Evolutionary conservation across 441 rosid species (phyloP), one percentile per base, ranked within the genome.

Genomic region (Iberis amara): DNA sequence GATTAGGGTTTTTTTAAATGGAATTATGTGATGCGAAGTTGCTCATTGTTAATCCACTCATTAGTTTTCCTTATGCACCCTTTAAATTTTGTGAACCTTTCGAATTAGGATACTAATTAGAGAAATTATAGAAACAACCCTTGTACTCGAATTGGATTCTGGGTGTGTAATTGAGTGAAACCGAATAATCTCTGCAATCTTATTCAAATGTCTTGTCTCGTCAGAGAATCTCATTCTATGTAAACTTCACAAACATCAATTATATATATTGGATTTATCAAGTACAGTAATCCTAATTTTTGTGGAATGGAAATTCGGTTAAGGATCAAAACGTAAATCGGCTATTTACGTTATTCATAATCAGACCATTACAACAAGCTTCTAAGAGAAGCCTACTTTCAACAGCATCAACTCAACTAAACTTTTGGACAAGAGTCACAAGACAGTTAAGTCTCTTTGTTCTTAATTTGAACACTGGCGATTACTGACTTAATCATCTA

Each of bases 331-430:
- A 26, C 14, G 6, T 42, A 21, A 36, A 36, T 39, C 23, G 65
- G 24, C 26, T 36, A 37, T 32, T 50, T 35, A 52, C 52, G 43
- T 35, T 26, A 43, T 7, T 35, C 52, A 42, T 13, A 44, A 41
- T n/a, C 28, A 18, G 27, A 54, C 38, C 45, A 41, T 53, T 45
- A 62, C 55, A 45, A 15, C 62, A 47, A n/a, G n/a, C n/a, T n/a
- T n/a, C n/a, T n/a, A n/a, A n/a, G n/a, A n/a, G n/a, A n/a, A n/a
- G n/a, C n/a, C n/a, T n/a, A n/a, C n/a, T n/a, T n/a, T n/a, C n/a
- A n/a, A n/a, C n/a, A n/a, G n/a, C n/a, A n/a, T n/a, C n/a, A n/a
- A n/a, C n/a, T n/a, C n/a, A n/a, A n/a, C n/a, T n/a, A n/a, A n/a
- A n/a, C n/a, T n/a, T n/a, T n/a, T n/a, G n/a, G n/a, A n/a, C n/a